Conservation (phyloP, 257 asterid genomes). For the Solanum piurae region DNA sequence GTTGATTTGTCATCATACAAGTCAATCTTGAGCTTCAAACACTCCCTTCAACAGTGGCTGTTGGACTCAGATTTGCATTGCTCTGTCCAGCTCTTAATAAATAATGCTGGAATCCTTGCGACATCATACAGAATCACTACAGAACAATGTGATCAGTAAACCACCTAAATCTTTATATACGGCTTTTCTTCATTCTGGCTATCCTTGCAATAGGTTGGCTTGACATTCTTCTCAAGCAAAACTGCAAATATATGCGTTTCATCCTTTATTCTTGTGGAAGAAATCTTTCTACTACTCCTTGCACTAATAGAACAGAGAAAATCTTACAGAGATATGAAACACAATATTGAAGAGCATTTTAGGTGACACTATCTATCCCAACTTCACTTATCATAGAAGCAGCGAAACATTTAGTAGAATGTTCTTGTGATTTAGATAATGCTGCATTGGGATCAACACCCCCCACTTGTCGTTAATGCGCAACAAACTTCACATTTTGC, state of each 20-base stretch:
- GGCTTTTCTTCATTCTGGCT: background rate
- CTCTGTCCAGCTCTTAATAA: constrained; percentile 75
- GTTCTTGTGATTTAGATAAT: background rate
- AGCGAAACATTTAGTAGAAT: background rate
- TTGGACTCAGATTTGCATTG: constrained; percentile 55
- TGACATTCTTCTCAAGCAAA: background rate
- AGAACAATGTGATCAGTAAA: constrained; percentile 70
- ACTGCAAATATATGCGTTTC: background rate
- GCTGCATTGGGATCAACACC: background rate
- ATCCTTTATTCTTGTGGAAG: background rate
- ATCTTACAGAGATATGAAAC: background rate
- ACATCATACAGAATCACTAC: constrained; percentile 54
- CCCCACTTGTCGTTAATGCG: background rate
- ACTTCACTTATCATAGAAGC: background rate
- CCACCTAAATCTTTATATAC: constrained; percentile 1
- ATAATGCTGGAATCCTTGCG: constrained; percentile 89
- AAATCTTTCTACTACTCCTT: background rate
- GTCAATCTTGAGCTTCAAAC: constrained; percentile 62
- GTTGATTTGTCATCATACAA: constrained; percentile 54
- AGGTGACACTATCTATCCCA: background rate
- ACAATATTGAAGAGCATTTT: background rate
- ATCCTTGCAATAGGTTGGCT: background rate
- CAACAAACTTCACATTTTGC: background rate
- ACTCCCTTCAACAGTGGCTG: constrained; percentile 71
- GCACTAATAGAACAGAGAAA: background rate